Evolutionary conservation across 139 green algal genomes (phyloP).

Genomic region (Dunaliella primolecta): DNA sequence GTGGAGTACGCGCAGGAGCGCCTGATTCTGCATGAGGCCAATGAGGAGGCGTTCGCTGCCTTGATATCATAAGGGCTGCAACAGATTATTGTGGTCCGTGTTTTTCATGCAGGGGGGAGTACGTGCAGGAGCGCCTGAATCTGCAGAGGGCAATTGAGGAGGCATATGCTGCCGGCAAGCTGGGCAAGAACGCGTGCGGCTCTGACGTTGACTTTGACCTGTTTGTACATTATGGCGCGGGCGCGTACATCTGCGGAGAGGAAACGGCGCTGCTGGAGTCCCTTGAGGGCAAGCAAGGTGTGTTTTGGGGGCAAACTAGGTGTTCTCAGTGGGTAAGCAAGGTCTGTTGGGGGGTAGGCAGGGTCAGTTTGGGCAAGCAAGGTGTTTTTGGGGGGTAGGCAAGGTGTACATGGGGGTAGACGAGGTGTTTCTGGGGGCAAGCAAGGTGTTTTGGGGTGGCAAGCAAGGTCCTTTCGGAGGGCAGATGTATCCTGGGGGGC

Average conservation of each 20-base stretch:
- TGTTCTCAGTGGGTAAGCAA: too few species aligned
- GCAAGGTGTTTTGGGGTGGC: too few species aligned
- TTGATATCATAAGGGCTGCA: not conserved
- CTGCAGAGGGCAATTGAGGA: conserved; percentile 80
- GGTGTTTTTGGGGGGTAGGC: too few species aligned
- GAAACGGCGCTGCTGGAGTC: conserved; percentile 97
- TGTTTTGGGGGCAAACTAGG: too few species aligned
- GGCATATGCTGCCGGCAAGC: conserved; percentile 80
- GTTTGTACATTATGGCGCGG: conserved; percentile 90
- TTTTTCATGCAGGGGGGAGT: conserved; percentile 76
- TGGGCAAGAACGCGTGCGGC: conserved; percentile 95
- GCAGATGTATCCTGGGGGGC: too few species aligned
- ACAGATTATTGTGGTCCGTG: not conserved
- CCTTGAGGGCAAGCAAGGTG: conserved; percentile 89
- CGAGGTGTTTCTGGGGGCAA: too few species aligned
- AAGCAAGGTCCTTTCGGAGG: too few species aligned
- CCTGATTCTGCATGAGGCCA: conserved; percentile 67
- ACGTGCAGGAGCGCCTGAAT: conserved; percentile 86
- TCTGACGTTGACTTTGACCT: conserved; percentile 93
- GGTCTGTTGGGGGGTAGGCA: too few species aligned
- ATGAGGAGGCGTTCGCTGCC: conserved; percentile 84
- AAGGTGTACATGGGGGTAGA: too few species aligned
- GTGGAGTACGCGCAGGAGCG: conserved; percentile 97
- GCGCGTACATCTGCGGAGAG: conserved; percentile 98
- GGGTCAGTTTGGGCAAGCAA: too few species aligned